A percentile compares a stretch with the other conserved stretches of the same genome.
These are phyloP conservation scores for Geotrichum carabidarum DNA, from an alignment of 1,139 yeast species.

Conservation along the genomic window DNA sequence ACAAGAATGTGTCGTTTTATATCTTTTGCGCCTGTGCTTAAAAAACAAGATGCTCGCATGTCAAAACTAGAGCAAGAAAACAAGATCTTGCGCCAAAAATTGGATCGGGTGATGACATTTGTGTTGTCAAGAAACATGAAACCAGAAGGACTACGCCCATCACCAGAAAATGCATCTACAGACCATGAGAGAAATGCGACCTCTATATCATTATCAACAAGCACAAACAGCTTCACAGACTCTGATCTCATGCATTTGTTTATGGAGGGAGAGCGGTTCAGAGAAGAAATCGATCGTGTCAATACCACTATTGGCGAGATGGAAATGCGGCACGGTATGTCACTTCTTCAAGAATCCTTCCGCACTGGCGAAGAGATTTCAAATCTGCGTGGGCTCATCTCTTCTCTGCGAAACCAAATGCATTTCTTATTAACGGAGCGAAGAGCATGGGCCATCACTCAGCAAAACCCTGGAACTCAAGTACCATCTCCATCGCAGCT, in stretches of 20 bases:
- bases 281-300: slow-evolving; percentile 36
- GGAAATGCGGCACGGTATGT: slow-evolving; percentile 36
- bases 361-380: slow-evolving; percentile 37
- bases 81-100: slow-evolving; percentile 33
- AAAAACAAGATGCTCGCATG: slow-evolving; percentile 34
- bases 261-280: slow-evolving; percentile 37
- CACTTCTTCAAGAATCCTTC: slow-evolving; percentile 37
- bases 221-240: slow-evolving; percentile 22
- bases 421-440: slow-evolving; percentile 35
- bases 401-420: slow-evolving; percentile 37
- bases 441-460: slow-evolving; percentile 22
- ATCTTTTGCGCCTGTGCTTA: slow-evolving; percentile 36
- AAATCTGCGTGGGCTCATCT: slow-evolving; percentile 34
- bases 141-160: background rate
- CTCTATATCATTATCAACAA: slow-evolving; percentile 2
- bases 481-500: slow-evolving; percentile 9
- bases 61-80: slow-evolving; percentile 39
- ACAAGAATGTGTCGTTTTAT: slow-evolving; percentile 37
- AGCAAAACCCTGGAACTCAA: background rate
- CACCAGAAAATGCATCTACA: no score
- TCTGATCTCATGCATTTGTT: slow-evolving; percentile 34
- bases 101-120: slow-evolving; percentile 29
- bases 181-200: background rate
- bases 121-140: background rate
- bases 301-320: slow-evolving; percentile 34